Evolutionary conservation across 208 protist genomes (phyloP), one percentile per base, ranked within the genome.

Genomic region (Acanthamoeba royreba): DNA sequence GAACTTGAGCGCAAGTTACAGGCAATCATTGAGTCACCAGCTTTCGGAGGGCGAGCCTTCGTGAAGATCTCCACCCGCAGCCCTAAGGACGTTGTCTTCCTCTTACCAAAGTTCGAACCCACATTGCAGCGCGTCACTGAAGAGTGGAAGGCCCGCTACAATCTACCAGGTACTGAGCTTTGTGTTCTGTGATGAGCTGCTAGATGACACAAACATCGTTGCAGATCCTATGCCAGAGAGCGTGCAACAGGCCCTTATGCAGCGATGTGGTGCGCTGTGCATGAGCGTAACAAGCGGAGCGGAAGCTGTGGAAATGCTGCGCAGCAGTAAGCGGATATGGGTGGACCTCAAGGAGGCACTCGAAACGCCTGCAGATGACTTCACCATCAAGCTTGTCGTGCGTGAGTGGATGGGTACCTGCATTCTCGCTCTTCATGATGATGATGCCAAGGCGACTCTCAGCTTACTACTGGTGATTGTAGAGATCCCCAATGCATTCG

Each of bases 291-390:
- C 66, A 40, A 79, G 66, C 66, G 66, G 66, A 17, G 66, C 66
- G 17, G 66, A 79, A 40, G 66, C 66, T 31, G 66, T 79, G 66
- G 66, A 79, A 9, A 79, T 79, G 66, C 66, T 79, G 38, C 40
- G 45, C 38, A 79, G 38, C 66, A 79, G 66, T 40, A 79, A 79
- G 33, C 66, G 66, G 38, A 79, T 79, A 38, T 79, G 66, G 66
- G 66, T 79, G 38, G 66, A 79, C 66, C 66, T 79, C 66, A 79
- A 79, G 38, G 66, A 79, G 66, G 66, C 66, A n/a, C 66, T 79
- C 17, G 66, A 79, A 31, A 79, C 66, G 38, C 66, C 66, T 19
- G 40, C 66, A 4, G 33, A 79, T 40, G 66, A 79, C 15, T 79
- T 79, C 8, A 40, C 66, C 66, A 79, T 79, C 66, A 38, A 79